A percentile compares a stretch with the other conserved stretches of the same genome.
Evolutionary conservation across 192 early-diverging fungal genomes (phyloP).

Genomic region (Coemansia furcata): DNA sequence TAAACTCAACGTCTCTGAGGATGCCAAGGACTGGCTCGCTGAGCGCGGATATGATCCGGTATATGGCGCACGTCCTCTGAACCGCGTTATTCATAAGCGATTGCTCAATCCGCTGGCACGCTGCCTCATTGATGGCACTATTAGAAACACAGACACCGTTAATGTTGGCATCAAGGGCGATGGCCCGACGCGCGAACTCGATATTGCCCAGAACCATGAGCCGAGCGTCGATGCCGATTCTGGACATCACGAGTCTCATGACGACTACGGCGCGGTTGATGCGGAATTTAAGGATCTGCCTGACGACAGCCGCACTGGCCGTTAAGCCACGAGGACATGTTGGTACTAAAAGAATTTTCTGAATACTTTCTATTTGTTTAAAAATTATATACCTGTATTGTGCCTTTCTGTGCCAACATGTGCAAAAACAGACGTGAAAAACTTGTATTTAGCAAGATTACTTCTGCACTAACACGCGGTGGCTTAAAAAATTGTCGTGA

Average conservation of each 20-base stretch:
- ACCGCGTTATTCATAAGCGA: conserved; percentile 63
- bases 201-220: conserved; percentile 28
- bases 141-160: conserved; percentile 57
- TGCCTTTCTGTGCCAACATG: background rate
- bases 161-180: conserved; percentile 43
- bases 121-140: conserved; percentile 64
- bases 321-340: background rate
- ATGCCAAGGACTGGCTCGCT: conserved; percentile 62
- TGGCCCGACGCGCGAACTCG: conserved; percentile 17
- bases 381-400: background rate
- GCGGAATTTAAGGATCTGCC: conserved; percentile 37
- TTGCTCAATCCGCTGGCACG: conserved; percentile 56
- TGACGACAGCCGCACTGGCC: background rate
- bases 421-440: background rate
- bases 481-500: background rate
- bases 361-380: background rate
- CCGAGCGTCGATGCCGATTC: conserved; percentile 6
- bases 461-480: background rate
- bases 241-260: background rate
- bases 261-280: conserved; percentile 13
- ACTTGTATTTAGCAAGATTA: background rate
- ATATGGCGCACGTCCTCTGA: conserved; percentile 70
- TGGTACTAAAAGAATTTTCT: background rate
- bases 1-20: conserved; percentile 54
- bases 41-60: conserved; percentile 65